Percentiles rank a stretch among this genome's conserved stretches.
Conservation (phyloP, 176 grass and related monocot genomes). For the Aegilops sharonensis region DNA sequence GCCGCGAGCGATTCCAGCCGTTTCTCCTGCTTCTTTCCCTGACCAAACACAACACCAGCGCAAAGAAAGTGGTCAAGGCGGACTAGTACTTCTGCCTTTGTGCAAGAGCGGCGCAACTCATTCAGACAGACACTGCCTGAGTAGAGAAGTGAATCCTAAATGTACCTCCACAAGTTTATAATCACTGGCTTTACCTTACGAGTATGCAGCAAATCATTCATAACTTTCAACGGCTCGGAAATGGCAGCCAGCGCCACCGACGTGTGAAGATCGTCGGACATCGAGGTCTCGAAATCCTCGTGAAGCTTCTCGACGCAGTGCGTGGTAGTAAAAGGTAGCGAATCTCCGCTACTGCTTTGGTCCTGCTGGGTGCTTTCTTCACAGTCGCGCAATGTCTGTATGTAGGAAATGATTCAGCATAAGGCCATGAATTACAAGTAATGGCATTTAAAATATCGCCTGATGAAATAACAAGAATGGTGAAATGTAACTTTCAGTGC, state of each 20-base stretch:
- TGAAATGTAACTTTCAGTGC: not conserved
- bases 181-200: slow-evolving; percentile 60
- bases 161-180: not conserved
- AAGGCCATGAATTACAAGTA: not conserved
- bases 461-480: not conserved
- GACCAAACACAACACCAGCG: slow-evolving; percentile 6
- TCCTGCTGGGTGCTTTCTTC: slow-evolving; percentile 54
- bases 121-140: not conserved
- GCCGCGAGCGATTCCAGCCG: slow-evolving; percentile 64
- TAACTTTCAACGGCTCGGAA: slow-evolving; percentile 79
- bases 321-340: slow-evolving; percentile 53
- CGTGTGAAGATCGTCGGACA: slow-evolving; percentile 93
- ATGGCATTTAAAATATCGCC: not conserved
- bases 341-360: slow-evolving; percentile 24
- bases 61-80: not conserved
- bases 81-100: not conserved
- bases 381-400: slow-evolving; percentile 72
- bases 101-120: not conserved
- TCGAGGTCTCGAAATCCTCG: slow-evolving; percentile 63
- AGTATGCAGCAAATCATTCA: slow-evolving; percentile 87
- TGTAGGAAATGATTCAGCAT: slow-evolving; percentile 18
- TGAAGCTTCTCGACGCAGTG: slow-evolving; percentile 65
- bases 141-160: not conserved
- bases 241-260: slow-evolving; percentile 67
- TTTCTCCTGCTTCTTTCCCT: slow-evolving; percentile 80